phyloP scores from a whole-genome alignment of 495 filamentous ascomycete species.

The Daldinia caldariorum region DNA sequence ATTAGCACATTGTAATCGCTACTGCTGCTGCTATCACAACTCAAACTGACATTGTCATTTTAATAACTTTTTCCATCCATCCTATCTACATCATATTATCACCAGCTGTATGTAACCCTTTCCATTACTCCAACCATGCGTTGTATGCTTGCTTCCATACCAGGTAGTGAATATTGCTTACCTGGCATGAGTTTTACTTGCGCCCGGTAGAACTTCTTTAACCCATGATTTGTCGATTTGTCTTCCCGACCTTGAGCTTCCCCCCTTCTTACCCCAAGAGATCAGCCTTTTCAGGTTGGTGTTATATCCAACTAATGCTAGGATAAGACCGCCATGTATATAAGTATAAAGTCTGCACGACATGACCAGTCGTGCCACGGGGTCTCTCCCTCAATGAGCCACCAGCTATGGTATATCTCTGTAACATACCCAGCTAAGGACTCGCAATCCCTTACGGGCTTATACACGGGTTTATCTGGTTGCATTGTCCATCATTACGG shows the following conservation, averaged over 20 bases:
- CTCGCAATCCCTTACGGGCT: not conserved
- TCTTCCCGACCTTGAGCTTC: conserved; percentile 9
- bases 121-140: conserved; percentile 3
- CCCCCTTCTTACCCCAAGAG: conserved; percentile 13
- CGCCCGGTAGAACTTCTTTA: conserved; percentile 27
- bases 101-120: conserved; percentile 3
- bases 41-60: not conserved
- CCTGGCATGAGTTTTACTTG: conserved; percentile 33
- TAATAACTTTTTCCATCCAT: conserved; percentile 12
- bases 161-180: conserved; percentile 18
- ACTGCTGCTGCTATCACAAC: conserved; percentile 2
- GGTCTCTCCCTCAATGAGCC: conserved; percentile 17
- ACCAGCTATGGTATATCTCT: conserved; percentile 2
- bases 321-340: conserved; percentile 21
- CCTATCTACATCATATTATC: conserved; percentile 1
- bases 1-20: not conserved
- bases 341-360: conserved; percentile 10
- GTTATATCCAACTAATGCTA: not conserved
- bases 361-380: not conserved
- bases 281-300: not conserved
- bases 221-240: conserved; percentile 36
- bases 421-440: not conserved
- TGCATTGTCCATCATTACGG: not conserved
- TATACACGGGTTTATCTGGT: not conserved
- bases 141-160: conserved; percentile 25